These are phyloP conservation scores for Cladosporium sp. DNA, from an alignment of 2,329 filamentous ascomycete species.

Conservation along the genomic window DNA sequence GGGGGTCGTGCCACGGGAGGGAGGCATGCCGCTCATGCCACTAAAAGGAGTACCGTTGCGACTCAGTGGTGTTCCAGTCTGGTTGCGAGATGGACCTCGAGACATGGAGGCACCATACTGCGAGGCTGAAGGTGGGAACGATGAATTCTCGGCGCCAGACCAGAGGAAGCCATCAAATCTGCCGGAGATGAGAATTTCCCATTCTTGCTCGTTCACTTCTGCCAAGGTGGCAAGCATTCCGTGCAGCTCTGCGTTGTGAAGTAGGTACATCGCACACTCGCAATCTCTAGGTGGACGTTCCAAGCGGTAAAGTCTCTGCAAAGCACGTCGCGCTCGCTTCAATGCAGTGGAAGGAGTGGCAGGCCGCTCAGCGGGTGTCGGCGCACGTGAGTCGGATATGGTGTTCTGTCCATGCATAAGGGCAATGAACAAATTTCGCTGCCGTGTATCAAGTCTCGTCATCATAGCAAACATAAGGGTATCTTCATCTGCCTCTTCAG, in stretches of 20 bases:
- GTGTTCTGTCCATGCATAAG: constrained; percentile 65
- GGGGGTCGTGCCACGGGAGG: constrained; percentile 54
- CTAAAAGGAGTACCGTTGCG: constrained; percentile 57
- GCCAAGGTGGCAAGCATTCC: constrained; percentile 84
- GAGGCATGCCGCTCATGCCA: constrained; percentile 57
- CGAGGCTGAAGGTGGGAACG: constrained; percentile 38
- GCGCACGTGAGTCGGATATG: constrained; percentile 59
- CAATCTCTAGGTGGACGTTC: constrained; percentile 74
- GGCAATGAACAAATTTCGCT: constrained; percentile 80
- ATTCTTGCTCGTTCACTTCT: constrained; percentile 88
- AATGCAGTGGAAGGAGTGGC: constrained; percentile 64
- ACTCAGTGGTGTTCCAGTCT: constrained; percentile 44
- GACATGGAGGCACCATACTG: constrained; percentile 33
- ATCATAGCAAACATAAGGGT: constrained; percentile 91
- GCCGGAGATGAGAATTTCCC: constrained; percentile 92
- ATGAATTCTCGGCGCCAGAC: constrained; percentile 74
- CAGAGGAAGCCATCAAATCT: constrained; percentile 95
- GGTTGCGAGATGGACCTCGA: constrained; percentile 44
- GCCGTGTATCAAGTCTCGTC: constrained; percentile 75
- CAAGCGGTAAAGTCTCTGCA: constrained; percentile 84
- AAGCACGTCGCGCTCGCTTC: constrained; percentile 71
- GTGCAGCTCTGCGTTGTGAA: constrained; percentile 80
- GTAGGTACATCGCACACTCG: constrained; percentile 80
- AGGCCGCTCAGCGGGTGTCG: constrained; percentile 59
- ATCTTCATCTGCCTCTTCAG: constrained; percentile 90